Evolutionary conservation across 2,329 filamentous ascomycete genomes (phyloP), one percentile per base, ranked within the genome.

Genomic region (Byssoonygena ceratinophila): DNA sequence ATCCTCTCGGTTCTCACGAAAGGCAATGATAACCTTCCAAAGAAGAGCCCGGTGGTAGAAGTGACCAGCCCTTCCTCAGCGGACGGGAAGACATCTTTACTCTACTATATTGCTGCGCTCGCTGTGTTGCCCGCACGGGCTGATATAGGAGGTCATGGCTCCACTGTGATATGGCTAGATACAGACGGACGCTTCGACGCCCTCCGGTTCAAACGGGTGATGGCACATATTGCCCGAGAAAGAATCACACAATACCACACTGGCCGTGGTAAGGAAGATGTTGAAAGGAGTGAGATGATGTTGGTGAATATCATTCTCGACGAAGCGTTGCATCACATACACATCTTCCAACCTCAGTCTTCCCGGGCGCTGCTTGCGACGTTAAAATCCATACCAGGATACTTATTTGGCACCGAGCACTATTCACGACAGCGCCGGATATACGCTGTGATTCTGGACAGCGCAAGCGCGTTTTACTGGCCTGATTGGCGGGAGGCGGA

Each of bases 61-160:
- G 68, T 83, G 43, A 71, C 74, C 18, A 78, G 77, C 47, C 65
- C 69, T 32, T 67, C 68, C 11, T 67, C 78, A 2, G 73, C 72
- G 23, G 68, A 72, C 9, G 81, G 80, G 8, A 82, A 81, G 64
- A 78, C 80, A 0, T 74, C 78, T 32, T 61, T 84, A 0, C 66
- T 83, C 32, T 80, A 82, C 64, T 72, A 77, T 54, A 64, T 83
- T 37, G 71, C 71, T 25, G 72, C 75, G 1, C 60, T 71, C 8
- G 72, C 76, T 31, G 67, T 80, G 7, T 68, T 83, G 0, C 78
- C 79, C 0, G 50, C 58, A 9, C 54, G 58, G 4, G 54, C 65
- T 11, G 48, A 58, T 1, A 58, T 76, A 1, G 62, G 65, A 23
- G 78, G 79, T 16, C 71, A 72, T 46, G 66, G 69, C 27, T 68